These are phyloP conservation scores for Pyricularia sp. DNA, from an alignment of 2,329 filamentous ascomycete genomes.

Conservation along the genomic window DNA sequence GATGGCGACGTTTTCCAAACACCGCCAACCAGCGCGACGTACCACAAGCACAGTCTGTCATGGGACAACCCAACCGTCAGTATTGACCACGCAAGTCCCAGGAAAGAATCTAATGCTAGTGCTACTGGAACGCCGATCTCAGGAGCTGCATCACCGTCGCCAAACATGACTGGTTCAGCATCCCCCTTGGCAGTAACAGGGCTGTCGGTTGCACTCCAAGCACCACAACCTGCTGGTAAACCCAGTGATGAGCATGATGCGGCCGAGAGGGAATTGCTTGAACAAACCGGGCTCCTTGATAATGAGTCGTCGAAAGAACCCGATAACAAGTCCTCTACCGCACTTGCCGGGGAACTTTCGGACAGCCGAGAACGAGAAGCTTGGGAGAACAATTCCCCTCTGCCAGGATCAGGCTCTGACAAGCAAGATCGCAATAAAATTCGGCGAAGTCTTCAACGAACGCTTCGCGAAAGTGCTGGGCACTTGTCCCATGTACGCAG, in stretches of 20 bases:
- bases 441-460: constrained; percentile 78
- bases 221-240: neutral
- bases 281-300: constrained; percentile 53
- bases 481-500: constrained; percentile 56
- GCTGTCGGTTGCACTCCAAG: neutral
- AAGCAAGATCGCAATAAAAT: constrained; percentile 53
- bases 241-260: constrained; percentile 41
- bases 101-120: constrained; percentile 31
- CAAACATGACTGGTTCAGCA: constrained; percentile 16
- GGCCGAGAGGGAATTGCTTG: constrained; percentile 52
- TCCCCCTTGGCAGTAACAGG: constrained; percentile 15
- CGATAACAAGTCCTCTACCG: constrained; percentile 20
- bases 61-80: constrained; percentile 26
- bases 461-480: constrained; percentile 66
- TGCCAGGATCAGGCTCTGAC: constrained; percentile 16
- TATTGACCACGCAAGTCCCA: constrained; percentile 20
- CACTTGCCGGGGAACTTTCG: neutral
- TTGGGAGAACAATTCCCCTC: neutral
- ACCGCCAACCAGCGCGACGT: constrained; percentile 28
- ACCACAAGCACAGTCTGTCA: constrained; percentile 24
- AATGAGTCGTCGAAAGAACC: constrained; percentile 17
- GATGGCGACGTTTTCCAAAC: constrained; percentile 35
- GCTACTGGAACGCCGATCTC: constrained; percentile 21
- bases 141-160: constrained; percentile 18
- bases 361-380: neutral